Evolutionary conservation across 2,329 filamentous ascomycete species (phyloP).

Genomic region (Xylariales sp.): DNA sequence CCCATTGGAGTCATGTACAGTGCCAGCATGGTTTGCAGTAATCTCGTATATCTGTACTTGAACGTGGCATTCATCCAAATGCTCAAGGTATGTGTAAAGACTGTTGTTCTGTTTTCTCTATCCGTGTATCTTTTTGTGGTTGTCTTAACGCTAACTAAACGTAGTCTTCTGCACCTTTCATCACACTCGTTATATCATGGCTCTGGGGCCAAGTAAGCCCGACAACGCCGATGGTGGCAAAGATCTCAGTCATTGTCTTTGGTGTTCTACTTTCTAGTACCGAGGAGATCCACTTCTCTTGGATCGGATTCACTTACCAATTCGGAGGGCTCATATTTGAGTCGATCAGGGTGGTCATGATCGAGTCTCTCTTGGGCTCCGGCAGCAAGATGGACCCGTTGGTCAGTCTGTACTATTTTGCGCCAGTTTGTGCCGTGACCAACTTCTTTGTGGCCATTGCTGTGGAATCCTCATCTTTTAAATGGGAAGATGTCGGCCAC

Average conservation of each 20-base stretch:
- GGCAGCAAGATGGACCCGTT: conserved; percentile 85
- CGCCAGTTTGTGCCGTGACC: conserved; percentile 77
- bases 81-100: conserved; percentile 44
- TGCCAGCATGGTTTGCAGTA: conserved; percentile 61
- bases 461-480: conserved; percentile 12
- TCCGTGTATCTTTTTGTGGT: too few relatives aligned
- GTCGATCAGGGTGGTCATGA: conserved; percentile 78
- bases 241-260: conserved; percentile 47
- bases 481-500: conserved; percentile 59
- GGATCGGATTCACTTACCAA: conserved; percentile 65
- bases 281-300: conserved; percentile 66
- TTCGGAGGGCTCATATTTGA: conserved; percentile 74
- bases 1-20: conserved; percentile 65
- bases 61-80: conserved; percentile 68
- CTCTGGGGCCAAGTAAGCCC: conserved; percentile 47
- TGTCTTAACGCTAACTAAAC: too few relatives aligned
- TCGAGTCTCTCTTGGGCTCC: conserved; percentile 71
- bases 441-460: conserved; percentile 56
- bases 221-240: conserved; percentile 37
- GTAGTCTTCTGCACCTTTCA: conserved; percentile 63
- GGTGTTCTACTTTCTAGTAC: conserved; percentile 49
- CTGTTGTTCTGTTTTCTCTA: conserved; percentile 21
- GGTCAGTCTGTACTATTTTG: conserved; percentile 86
- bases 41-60: conserved; percentile 64
- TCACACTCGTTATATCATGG: conserved; percentile 64